Evolutionary conservation across 768 basidiomycete species (phyloP).

Genomic region (Chalciporus pseudorubinellus): DNA sequence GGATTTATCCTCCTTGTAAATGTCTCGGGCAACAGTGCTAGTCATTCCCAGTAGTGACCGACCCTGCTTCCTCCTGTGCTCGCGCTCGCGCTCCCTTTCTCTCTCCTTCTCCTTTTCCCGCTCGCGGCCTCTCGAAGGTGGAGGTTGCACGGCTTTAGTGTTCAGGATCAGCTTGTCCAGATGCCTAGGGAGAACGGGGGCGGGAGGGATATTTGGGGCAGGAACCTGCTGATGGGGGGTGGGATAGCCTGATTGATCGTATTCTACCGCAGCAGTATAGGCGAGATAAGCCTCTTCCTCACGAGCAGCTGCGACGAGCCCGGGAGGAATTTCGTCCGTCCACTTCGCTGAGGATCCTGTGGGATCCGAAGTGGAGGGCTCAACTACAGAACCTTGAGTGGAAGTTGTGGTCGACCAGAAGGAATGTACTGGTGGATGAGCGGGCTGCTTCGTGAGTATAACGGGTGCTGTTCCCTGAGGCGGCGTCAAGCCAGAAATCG

Average conservation of each 20-base stretch:
- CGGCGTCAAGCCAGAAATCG: conserved; percentile 33
- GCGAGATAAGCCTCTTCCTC: conserved; percentile 80
- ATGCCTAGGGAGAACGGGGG: conserved; percentile 85
- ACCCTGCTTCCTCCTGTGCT: conserved; percentile 31
- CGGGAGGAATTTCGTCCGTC: conserved; percentile 77
- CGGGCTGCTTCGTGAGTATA: conserved; percentile 24
- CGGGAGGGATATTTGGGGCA: conserved; percentile 80
- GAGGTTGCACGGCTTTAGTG: conserved; percentile 34
- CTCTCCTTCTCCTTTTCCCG: conserved; percentile 36
- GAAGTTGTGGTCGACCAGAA: conserved; percentile 44
- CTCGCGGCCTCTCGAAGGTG: conserved; percentile 31
- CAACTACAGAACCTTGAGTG: conserved; percentile 31
- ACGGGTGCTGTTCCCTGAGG: conserved; percentile 37
- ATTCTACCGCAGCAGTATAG: conserved; percentile 31
- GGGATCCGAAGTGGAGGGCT: conserved; percentile 28
- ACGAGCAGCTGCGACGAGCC: conserved; percentile 73
- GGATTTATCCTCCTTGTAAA: conserved; percentile 22
- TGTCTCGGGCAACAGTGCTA: conserved; percentile 31
- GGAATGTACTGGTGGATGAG: conserved; percentile 33
- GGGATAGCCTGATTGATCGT: conserved; percentile 34
- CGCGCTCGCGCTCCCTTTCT: conserved; percentile 33
- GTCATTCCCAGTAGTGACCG: conserved; percentile 37
- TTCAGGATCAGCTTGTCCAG: conserved; percentile 95
- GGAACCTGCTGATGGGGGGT: conserved; percentile 43
- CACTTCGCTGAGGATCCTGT: conserved; percentile 45